phyloP scores from a whole-genome alignment of 2,329 filamentous ascomycete genomes.

The Cercospora zeina region DNA sequence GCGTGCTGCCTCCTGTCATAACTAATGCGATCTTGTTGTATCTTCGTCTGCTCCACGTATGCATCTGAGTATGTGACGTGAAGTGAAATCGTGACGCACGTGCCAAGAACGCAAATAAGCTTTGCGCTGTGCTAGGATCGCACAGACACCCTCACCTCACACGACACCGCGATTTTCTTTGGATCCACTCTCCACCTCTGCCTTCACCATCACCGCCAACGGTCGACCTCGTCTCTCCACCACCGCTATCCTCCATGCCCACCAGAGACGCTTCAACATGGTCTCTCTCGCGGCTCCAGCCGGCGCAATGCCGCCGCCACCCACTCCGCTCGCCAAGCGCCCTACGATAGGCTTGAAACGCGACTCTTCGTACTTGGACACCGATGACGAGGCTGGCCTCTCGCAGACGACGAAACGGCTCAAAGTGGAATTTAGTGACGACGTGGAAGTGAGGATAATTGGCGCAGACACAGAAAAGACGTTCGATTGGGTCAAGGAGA shows the following conservation, averaged over 20 bases:
- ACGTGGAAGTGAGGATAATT: slow-evolving; percentile 50
- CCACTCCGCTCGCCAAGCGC: slow-evolving; percentile 36
- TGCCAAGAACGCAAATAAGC: not conserved
- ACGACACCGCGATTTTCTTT: slow-evolving; percentile 11
- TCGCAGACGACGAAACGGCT: slow-evolving; percentile 47
- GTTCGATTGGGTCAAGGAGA: slow-evolving; percentile 59
- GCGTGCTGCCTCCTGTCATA: not conserved
- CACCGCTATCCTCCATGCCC: slow-evolving; percentile 15
- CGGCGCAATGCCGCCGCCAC: slow-evolving; percentile 40
- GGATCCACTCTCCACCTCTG: not conserved
- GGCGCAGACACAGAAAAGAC: slow-evolving; percentile 55
- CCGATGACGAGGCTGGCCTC: slow-evolving; percentile 40
- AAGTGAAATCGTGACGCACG: not conserved
- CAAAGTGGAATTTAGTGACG: slow-evolving; percentile 52
- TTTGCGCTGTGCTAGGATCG: slow-evolving; percentile 4
- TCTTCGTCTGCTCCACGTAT: not conserved
- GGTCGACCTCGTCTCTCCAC: slow-evolving; percentile 3
- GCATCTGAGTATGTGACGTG: not conserved
- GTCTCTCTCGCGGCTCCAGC: slow-evolving; percentile 38
- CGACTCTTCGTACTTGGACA: slow-evolving; percentile 42
- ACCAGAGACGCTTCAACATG: slow-evolving; percentile 31
- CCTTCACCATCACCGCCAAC: slow-evolving; percentile 4
- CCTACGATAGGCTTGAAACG: slow-evolving; percentile 41
- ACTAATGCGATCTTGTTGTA: not conserved
- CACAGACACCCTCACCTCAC: slow-evolving; percentile 7